Percentiles rank a stretch among this genome's conserved stretches.
Conservation (phyloP, 176 grass and related monocot genomes). For the Hordeum marinum region DNA sequence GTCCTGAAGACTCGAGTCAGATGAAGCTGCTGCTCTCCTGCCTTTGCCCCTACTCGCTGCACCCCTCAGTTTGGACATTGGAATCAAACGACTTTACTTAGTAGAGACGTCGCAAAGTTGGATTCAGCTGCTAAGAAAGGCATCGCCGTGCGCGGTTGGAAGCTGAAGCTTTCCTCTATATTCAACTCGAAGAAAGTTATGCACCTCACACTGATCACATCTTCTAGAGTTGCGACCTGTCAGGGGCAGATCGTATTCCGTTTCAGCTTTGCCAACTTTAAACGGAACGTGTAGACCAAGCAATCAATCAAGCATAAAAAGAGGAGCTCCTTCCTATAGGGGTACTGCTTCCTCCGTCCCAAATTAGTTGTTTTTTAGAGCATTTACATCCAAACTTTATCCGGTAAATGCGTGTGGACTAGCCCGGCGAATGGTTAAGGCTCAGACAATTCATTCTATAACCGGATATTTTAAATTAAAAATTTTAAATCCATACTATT, state of each 20-base stretch:
- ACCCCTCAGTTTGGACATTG: too few species aligned
- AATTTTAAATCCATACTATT: too few species aligned
- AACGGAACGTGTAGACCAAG: neutral
- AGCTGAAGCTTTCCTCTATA: neutral
- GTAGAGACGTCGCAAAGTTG: neutral
- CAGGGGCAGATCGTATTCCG: neutral
- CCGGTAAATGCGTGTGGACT: too few species aligned
- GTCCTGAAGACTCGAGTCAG: too few species aligned
- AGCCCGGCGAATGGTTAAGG: too few species aligned
- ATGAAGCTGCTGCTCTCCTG: too few species aligned
- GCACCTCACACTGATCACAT: neutral
- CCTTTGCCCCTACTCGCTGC: too few species aligned
- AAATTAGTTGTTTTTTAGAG: too few species aligned
- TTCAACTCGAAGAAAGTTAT: neutral
- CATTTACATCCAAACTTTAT: too few species aligned
- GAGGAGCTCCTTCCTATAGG: neutral
- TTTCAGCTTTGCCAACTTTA: neutral
- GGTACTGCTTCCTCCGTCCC: too few species aligned
- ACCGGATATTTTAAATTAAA: too few species aligned
- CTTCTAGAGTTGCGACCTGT: neutral
- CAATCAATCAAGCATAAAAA: neutral
- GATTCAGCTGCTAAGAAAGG: neutral
- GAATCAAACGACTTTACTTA: neutral
- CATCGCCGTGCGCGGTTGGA: neutral
- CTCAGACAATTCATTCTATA: too few species aligned